Evolutionary conservation across 345 rosid species (phyloP).

Genomic region (Syzygium oleosum): DNA sequence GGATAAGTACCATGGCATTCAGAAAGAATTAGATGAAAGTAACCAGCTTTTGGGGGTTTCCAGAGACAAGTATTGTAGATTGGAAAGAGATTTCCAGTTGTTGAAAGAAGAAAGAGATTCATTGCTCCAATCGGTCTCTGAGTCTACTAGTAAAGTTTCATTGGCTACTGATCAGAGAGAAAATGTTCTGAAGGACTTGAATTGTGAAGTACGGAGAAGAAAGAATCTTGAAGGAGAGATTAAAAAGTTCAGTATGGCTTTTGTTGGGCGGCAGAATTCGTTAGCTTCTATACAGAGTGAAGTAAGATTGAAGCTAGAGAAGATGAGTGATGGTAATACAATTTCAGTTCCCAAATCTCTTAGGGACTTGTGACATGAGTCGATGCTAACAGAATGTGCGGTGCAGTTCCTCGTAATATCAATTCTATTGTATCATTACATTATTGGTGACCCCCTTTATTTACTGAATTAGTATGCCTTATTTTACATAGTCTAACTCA

Average conservation of each 20-base stretch:
- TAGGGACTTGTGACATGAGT: constrained; percentile 10
- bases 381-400: background rate
- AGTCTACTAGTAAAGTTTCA: constrained; percentile 39
- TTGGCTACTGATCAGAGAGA: constrained; percentile 44
- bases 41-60: constrained; percentile 42
- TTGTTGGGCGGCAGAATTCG: constrained; percentile 54
- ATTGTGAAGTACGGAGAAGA: constrained; percentile 50
- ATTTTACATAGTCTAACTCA: background rate
- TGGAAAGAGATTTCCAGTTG: constrained; percentile 47
- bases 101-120: constrained; percentile 59
- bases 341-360: constrained; percentile 33
- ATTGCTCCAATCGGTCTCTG: constrained; percentile 26
- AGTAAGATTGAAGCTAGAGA: constrained; percentile 56
- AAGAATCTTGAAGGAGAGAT: constrained; percentile 63
- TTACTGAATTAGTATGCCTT: background rate
- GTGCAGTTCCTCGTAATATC: background rate
- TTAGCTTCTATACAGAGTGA: constrained; percentile 50
- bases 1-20: constrained; percentile 36
- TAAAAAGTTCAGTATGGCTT: constrained; percentile 55
- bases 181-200: constrained; percentile 49
- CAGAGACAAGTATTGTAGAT: constrained; percentile 31
- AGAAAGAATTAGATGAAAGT: constrained; percentile 32
- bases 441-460: background rate
- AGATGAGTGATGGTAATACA: constrained; percentile 33
- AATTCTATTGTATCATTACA: background rate